A percentile compares a stretch with the other conserved stretches of the same genome.
Evolutionary conservation across 805 yeast genomes (phyloP).

Genomic region (Aciculoconidium aculeatum): DNA sequence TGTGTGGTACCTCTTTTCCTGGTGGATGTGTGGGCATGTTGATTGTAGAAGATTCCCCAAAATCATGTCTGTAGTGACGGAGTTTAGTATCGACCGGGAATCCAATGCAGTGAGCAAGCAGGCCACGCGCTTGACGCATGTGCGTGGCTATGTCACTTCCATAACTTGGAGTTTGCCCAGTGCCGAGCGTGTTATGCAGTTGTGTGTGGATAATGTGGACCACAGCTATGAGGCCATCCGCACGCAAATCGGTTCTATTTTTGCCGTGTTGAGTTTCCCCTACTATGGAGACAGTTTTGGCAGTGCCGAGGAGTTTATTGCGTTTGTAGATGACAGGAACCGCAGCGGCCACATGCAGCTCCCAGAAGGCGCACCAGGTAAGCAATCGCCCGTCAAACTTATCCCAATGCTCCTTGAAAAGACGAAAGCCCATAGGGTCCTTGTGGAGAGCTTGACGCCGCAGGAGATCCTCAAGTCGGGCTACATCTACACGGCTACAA

Average conservation of each 20-base stretch:
- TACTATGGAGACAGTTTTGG: slow-evolving; percentile 39
- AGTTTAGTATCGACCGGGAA: slow-evolving; percentile 41
- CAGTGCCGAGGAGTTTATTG: slow-evolving; percentile 34
- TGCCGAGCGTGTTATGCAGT: slow-evolving; percentile 36
- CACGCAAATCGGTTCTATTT: slow-evolving; percentile 55
- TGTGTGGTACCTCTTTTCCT: slow-evolving; percentile 71
- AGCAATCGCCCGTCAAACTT: too few species aligned
- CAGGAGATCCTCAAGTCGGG: slow-evolving; percentile 55
- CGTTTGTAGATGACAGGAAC: too few species aligned
- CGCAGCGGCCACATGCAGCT: too few species aligned
- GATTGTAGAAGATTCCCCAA: slow-evolving; percentile 64
- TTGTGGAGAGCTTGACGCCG: slow-evolving; percentile 34
- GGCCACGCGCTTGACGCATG: slow-evolving; percentile 52
- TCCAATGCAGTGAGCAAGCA: slow-evolving; percentile 62
- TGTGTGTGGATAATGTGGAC: slow-evolving; percentile 44
- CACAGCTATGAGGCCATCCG: slow-evolving; percentile 75
- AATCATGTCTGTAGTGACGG: slow-evolving; percentile 39
- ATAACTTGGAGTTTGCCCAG: slow-evolving; percentile 51
- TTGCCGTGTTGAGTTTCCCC: slow-evolving; percentile 42
- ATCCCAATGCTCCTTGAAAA: slow-evolving; percentile 41
- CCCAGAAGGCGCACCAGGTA: too few species aligned
- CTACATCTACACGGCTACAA: slow-evolving; percentile 60
- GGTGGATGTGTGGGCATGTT: slow-evolving; percentile 65
- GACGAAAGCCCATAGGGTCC: slow-evolving; percentile 38
- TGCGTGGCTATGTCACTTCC: slow-evolving; percentile 46